Evolutionary conservation across 257 asterid genomes (phyloP), one percentile per base, ranked within the genome.

Genomic region (Galeopsis tetrahit): DNA sequence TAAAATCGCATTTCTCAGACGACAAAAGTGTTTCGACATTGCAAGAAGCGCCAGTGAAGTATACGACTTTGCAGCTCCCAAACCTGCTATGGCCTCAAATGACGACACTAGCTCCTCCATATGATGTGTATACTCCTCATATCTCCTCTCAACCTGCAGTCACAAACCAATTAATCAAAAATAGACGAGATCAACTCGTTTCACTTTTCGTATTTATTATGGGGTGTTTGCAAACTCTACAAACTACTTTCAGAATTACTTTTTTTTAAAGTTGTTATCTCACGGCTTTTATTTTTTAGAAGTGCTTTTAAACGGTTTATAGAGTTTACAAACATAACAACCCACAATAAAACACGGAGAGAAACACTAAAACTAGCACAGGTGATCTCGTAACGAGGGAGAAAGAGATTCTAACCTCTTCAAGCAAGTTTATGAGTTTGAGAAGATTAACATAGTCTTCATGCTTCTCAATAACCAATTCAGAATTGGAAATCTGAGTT

Each of bases 1-100:
- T 15, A 85, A 7, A 34, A 89, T 90, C n/a, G 90, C 81, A 36
- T 86, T 90, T 67, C 88, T 81, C 39, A 95, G 68, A 73, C 75
- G 80, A 78, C 86, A 77, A 53, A 95, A 92, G 80, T 90, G 99
- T 60, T 84, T 92, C 5, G 96, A 92, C 96, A 92, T 90, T 70
- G 97, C 98, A 52, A 90, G 85, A 39, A 95, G 88, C 14, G 97
- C 95, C 1, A 90, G 91, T 3, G 89, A 87, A 28, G 97, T 90
- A 83, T 92, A 95, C 4, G 93, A 85, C 21, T 84, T 90, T 2
- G 96, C 96, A 1, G 93, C 75, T 21, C 92, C 98, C 6, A 79
- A 53, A 5, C 98, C 98, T 38, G 94, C 91, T 14, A 92, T 68
- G 13, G 77, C 77, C 76, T 92, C 99, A 61, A 95, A 92, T 42